Percentiles rank a stretch among this genome's conserved stretches.
These are phyloP conservation scores for Aciculosporium take DNA, from an alignment of 2,329 filamentous ascomycete species.

Conservation along the genomic window DNA sequence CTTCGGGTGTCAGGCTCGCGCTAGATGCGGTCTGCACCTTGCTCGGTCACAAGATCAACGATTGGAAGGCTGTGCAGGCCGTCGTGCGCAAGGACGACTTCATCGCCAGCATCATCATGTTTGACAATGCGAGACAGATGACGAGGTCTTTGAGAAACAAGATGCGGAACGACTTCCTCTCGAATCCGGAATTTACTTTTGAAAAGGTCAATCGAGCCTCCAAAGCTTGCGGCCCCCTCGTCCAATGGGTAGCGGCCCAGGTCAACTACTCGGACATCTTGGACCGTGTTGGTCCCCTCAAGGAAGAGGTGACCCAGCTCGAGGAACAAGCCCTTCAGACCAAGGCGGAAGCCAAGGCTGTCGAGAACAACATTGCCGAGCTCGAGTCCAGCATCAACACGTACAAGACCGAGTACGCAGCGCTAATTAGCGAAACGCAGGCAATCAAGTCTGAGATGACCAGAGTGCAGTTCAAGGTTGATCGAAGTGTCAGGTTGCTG, in stretches of 20 bases:
- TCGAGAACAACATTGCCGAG: conserved; percentile 70
- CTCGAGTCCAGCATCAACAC: conserved; percentile 84
- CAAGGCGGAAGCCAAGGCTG: conserved; percentile 82
- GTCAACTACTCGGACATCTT: conserved; percentile 97
- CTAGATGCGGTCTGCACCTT: conserved; percentile 94
- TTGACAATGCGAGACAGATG: conserved; percentile 93
- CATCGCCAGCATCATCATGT: conserved; percentile 93
- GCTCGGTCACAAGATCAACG: conserved; percentile 75
- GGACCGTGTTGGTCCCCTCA: conserved; percentile 80
- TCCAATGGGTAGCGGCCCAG: conserved; percentile 94
- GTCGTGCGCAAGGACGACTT: conserved; percentile 90
- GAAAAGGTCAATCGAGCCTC: conserved; percentile 92
- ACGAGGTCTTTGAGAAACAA: conserved; percentile 65
- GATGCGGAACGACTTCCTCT: conserved; percentile 87
- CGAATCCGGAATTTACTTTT: conserved; percentile 88
- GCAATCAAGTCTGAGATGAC: conserved; percentile 96
- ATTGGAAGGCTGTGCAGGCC: conserved; percentile 82
- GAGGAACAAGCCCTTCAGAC: conserved; percentile 84
- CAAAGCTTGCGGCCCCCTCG: conserved; percentile 90
- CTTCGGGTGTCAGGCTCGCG: conserved; percentile 77
- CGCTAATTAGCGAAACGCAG: conserved; percentile 90
- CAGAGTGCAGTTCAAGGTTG: conserved; percentile 93
- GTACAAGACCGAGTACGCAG: conserved; percentile 93
- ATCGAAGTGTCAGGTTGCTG: conserved; percentile 83
- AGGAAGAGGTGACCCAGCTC: conserved; percentile 75